phyloP scores from a whole-genome alignment of 1,284 basidiomycete genomes.

The Ustilago xerochloae region DNA sequence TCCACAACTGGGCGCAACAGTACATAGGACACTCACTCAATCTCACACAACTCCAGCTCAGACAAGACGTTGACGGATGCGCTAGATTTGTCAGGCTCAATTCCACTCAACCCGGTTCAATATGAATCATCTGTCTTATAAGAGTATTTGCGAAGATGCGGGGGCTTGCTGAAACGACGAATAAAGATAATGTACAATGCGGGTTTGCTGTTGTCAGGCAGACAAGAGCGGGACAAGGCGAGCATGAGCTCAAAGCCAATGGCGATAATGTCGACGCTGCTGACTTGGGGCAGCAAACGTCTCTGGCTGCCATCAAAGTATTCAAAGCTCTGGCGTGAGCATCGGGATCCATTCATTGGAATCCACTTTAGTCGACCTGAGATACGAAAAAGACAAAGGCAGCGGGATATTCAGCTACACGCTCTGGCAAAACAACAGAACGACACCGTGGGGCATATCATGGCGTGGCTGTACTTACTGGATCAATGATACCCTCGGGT shows the following conservation, averaged over 20 bases:
- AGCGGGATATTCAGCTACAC: not conserved
- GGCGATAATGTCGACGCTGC: no score
- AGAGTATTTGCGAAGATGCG: constrained; percentile 12
- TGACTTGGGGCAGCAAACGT: not conserved
- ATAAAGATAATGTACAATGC: constrained; percentile 18
- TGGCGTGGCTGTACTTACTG: constrained; percentile 50
- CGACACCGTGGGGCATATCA: not conserved
- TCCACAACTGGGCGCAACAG: no score
- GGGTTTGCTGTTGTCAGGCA: no score
- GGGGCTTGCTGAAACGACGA: constrained; percentile 6
- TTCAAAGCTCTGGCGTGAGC: no score
- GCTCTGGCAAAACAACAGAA: not conserved
- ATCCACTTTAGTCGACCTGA: constrained; percentile 1
- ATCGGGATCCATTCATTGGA: no score
- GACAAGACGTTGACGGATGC: no score
- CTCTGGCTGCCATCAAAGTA: no score
- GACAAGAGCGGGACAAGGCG: not conserved
- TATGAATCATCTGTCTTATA: no score
- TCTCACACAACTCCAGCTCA: no score
- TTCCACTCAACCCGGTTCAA: no score
- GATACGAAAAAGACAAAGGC: not conserved
- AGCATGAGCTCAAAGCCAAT: not conserved
- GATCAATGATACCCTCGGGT: constrained; percentile 69
- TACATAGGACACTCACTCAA: no score
- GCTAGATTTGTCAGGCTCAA: no score